phyloP scores from a whole-genome alignment of 495 filamentous ascomycete genomes.

The Penicillium tannophilum region DNA sequence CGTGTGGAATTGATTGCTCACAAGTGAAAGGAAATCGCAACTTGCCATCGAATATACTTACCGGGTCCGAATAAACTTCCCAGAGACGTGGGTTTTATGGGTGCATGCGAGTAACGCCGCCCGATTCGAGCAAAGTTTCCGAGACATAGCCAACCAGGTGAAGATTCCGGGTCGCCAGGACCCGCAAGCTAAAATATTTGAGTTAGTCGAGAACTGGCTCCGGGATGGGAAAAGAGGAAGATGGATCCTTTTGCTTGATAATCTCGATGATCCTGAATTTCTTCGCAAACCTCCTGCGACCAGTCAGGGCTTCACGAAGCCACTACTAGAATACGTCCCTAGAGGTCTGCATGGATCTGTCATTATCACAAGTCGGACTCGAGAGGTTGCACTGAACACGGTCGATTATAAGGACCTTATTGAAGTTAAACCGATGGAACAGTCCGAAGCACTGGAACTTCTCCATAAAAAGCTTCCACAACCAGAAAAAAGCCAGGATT shows the following conservation, averaged over 20 bases:
- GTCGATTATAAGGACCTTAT: constrained; percentile 41
- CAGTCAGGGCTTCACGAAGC: not conserved
- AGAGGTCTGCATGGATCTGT: constrained; percentile 3
- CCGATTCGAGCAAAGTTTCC: not conserved
- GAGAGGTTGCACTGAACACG: constrained; percentile 24
- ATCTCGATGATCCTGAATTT: not conserved
- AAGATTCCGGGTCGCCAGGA: not conserved
- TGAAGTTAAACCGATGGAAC: constrained; percentile 36
- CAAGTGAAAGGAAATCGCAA: not conserved
- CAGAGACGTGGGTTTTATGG: not conserved
- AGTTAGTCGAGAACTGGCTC: constrained; percentile 1
- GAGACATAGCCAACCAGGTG: not conserved
- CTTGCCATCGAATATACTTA: not conserved
- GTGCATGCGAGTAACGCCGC: not conserved
- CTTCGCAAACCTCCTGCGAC: not conserved
- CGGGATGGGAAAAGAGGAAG: not conserved
- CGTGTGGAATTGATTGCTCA: not conserved
- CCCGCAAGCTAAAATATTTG: not conserved
- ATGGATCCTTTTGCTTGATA: not conserved
- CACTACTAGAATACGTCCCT: not conserved
- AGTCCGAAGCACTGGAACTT: constrained; percentile 23
- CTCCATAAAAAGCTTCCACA: constrained; percentile 19
- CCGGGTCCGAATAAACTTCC: not conserved
- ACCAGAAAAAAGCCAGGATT: constrained; percentile 4
- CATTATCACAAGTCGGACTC: constrained; percentile 44